A percentile compares a stretch with the other conserved stretches of the same genome.
phyloP scores from a whole-genome alignment of 208 protist genomes.

The Trypanosoma vivax region DNA sequence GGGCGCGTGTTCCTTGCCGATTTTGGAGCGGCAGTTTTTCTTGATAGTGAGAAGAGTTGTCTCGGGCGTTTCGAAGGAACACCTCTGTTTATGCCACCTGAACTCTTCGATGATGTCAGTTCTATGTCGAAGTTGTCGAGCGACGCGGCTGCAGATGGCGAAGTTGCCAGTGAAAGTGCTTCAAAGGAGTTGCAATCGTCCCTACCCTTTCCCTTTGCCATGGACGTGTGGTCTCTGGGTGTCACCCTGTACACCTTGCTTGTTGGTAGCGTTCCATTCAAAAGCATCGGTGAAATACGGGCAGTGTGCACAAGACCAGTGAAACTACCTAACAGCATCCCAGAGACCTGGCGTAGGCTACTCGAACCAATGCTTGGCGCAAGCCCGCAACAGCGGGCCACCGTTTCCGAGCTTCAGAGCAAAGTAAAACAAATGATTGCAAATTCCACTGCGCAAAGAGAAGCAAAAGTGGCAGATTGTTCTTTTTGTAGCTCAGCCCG shows the following conservation, averaged over 20 bases:
- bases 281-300: conserved; percentile 5
- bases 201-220: background rate
- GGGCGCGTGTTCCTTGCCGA: conserved; percentile 14
- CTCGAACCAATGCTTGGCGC: conserved; percentile 36
- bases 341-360: conserved; percentile 36
- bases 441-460: background rate
- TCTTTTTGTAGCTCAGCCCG: too few relatives aligned
- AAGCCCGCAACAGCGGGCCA: conserved; percentile 15
- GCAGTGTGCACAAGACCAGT: background rate
- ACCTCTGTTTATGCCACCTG: conserved; percentile 43
- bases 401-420: conserved; percentile 4
- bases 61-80: conserved; percentile 30
- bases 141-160: background rate
- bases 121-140: background rate
- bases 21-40: conserved; percentile 18
- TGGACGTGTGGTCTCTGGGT: conserved; percentile 20
- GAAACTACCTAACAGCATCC: conserved; percentile 15
- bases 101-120: conserved; percentile 12
- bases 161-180: background rate
- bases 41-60: conserved; percentile 22
- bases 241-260: conserved; percentile 17
- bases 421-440: conserved; percentile 2
- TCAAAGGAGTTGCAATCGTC: background rate
- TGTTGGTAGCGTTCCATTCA: conserved; percentile 8
- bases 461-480: background rate